Conservation (phyloP, 106 monocot species). For the Dendrobium officinale region DNA sequence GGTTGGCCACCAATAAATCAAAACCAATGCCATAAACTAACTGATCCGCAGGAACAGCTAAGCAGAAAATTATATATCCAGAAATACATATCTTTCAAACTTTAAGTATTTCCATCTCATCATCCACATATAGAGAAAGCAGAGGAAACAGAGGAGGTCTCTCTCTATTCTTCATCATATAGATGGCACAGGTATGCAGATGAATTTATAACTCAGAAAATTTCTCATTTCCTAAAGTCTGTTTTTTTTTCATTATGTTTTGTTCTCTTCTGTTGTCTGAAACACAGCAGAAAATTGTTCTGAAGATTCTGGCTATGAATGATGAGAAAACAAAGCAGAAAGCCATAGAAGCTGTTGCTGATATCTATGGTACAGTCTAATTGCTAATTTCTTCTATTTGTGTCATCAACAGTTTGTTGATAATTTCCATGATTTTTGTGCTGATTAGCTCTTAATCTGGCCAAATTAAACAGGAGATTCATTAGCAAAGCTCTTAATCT, state of each 20-base stretch:
- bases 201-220: background rate
- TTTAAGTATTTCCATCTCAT: background rate
- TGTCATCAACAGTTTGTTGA: background rate
- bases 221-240: background rate
- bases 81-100: background rate
- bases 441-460: background rate
- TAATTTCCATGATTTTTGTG: background rate
- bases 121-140: background rate
- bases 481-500: too few species aligned
- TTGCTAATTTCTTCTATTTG: background rate
- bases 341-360: slow-evolving; percentile 59
- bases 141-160: background rate
- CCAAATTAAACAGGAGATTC: too few species aligned
- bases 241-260: background rate
- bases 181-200: slow-evolving; percentile 2
- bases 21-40: background rate
- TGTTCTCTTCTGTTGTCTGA: background rate
- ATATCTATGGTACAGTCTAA: slow-evolving; percentile 34
- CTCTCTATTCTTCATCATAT: background rate
- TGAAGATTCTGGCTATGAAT: slow-evolving; percentile 46
- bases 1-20: background rate
- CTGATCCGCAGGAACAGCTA: background rate
- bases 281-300: slow-evolving; percentile 41
- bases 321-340: slow-evolving; percentile 56
- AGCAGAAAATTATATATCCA: background rate